These are phyloP conservation scores for Hypoxylon sp. DNA, from an alignment of 2,329 filamentous ascomycete species.

Conservation along the genomic window DNA sequence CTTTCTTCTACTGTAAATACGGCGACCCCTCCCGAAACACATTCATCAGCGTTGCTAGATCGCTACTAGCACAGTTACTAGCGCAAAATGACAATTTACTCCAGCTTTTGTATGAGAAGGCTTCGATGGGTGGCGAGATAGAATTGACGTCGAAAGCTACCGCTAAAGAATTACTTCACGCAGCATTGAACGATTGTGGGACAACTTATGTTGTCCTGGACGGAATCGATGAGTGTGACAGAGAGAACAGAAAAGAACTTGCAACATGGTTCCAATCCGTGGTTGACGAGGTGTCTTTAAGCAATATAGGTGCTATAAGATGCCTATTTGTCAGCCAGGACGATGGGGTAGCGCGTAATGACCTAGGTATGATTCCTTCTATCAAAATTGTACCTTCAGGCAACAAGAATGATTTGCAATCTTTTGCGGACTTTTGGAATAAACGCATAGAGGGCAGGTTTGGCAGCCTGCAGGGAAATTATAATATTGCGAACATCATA, in stretches of 20 bases:
- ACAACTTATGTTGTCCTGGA: conserved; percentile 58
- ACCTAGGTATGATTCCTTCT: conserved; percentile 45
- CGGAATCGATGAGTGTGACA: conserved; percentile 60
- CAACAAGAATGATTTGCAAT: conserved; percentile 54
- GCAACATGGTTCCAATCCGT: conserved; percentile 49
- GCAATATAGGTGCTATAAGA: conserved; percentile 42
- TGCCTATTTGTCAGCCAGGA: conserved; percentile 58
- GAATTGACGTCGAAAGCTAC: conserved; percentile 48
- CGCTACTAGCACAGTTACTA: conserved; percentile 56
- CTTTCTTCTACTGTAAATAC: conserved; percentile 60
- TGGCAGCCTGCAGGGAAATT: conserved; percentile 30
- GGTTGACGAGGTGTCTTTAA: conserved; percentile 27
- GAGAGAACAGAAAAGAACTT: conserved; percentile 53
- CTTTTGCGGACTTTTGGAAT: conserved; percentile 46
- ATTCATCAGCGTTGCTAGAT: conserved; percentile 54
- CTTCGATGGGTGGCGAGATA: conserved; percentile 51
- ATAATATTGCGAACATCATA: conserved; percentile 43
- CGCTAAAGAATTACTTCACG: conserved; percentile 53
- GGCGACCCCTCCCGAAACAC: conserved; percentile 52
- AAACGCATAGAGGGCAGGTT: conserved; percentile 50
- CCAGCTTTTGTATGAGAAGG: conserved; percentile 55
- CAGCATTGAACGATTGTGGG: conserved; percentile 48
- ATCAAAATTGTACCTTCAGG: conserved; percentile 49
- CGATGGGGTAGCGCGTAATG: conserved; percentile 52
- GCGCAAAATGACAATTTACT: conserved; percentile 51